Evolutionary conservation across 78 protist species (phyloP).

Genomic region (Planoprotostelium fungivorum): DNA sequence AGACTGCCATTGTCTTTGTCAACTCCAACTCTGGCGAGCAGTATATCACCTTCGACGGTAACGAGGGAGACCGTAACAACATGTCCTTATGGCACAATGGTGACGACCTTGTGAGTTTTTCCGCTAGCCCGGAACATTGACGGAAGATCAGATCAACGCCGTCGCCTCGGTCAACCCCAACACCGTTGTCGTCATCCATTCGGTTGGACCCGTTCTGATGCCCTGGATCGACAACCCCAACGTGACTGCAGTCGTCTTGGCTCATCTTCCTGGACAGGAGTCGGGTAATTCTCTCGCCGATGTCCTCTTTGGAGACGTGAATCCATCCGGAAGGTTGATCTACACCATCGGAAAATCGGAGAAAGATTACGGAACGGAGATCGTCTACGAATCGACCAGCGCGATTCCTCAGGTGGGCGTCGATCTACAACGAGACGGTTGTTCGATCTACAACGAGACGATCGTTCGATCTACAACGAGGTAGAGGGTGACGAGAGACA

Average conservation of each 20-base stretch:
- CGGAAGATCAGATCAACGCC: background rate
- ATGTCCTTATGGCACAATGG: background rate
- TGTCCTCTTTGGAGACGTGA: constrained; percentile 53
- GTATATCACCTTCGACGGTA: background rate
- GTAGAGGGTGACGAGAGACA: background rate
- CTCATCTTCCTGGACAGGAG: constrained; percentile 57
- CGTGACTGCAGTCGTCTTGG: constrained; percentile 46
- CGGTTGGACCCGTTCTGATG: background rate
- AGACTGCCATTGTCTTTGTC: background rate
- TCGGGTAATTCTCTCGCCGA: constrained; percentile 70
- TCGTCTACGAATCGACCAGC: background rate
- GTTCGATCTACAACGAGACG: background rate
- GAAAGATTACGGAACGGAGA: background rate
- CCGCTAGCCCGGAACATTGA: background rate
- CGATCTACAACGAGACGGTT: background rate
- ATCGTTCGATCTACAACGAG: too few relatives aligned
- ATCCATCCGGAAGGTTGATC: constrained; percentile 61
- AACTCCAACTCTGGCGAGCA: background rate
- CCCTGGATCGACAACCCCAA: background rate
- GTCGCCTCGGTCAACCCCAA: background rate
- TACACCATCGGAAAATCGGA: background rate
- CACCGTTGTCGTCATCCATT: background rate
- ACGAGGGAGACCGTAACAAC: background rate
- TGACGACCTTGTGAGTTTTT: background rate
- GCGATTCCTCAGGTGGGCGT: background rate